Evolutionary conservation across 2,329 filamentous ascomycete genomes (phyloP).

Genomic region (Fusarium setosum): DNA sequence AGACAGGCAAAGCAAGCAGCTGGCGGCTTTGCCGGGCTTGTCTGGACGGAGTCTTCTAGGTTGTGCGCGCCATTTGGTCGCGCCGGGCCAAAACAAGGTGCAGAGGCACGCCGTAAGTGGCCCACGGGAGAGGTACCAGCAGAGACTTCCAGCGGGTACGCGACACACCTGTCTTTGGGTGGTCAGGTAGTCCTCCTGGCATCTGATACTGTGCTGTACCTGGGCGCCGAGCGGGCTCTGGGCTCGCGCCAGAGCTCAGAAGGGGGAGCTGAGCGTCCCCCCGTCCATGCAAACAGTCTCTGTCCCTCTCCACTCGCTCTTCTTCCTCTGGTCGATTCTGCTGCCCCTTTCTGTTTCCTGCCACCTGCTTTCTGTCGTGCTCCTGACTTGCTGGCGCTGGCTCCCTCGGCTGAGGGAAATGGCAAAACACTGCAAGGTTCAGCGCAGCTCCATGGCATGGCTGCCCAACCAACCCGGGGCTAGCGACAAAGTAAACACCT

Average conservation of each 20-base stretch:
- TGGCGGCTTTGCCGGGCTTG: constrained; percentile 40
- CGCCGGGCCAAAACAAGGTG: constrained; percentile 42
- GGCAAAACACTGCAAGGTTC: constrained; percentile 19
- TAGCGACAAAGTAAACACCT: constrained; percentile 4
- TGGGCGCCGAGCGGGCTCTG: constrained; percentile 32
- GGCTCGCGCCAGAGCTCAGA: constrained; percentile 33
- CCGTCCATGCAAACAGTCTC: constrained; percentile 39
- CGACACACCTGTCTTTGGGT: constrained; percentile 50
- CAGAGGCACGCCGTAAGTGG: constrained; percentile 41
- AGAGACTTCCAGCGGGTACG: constrained; percentile 52
- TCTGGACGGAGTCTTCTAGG: constrained; percentile 29
- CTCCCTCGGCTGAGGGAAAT: constrained; percentile 7
- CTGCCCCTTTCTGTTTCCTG: constrained; percentile 27
- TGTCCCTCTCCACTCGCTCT: constrained; percentile 45
- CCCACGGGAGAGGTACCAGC: constrained; percentile 44
- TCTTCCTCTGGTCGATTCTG: constrained; percentile 29
- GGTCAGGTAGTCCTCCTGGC: constrained; percentile 47
- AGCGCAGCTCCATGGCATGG: constrained; percentile 24
- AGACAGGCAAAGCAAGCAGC: constrained; percentile 34
- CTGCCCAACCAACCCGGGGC: constrained; percentile 41
- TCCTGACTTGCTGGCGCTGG: constrained; percentile 18
- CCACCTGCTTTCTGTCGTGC: constrained; percentile 28
- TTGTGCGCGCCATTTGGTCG: constrained; percentile 41
- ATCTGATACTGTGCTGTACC: constrained; percentile 54
- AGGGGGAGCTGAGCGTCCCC: constrained; percentile 48